A percentile compares a stretch with the other conserved stretches of the same genome.
Evolutionary conservation across 495 filamentous ascomycete genomes (phyloP).

Genomic region (Xeromyces bisporus): DNA sequence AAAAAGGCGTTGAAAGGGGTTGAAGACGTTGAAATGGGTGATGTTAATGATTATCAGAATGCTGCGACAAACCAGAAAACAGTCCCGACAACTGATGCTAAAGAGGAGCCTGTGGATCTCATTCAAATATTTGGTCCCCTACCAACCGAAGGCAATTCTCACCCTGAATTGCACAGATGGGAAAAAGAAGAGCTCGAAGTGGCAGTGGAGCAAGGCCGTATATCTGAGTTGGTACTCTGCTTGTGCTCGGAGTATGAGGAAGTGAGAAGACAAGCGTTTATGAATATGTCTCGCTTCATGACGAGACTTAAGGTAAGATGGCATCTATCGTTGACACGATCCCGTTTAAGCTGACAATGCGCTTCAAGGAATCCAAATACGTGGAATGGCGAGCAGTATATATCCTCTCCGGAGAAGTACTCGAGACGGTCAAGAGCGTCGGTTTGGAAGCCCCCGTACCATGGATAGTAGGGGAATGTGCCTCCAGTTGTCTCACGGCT

Average conservation of each 20-base stretch:
- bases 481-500: conserved; percentile 48
- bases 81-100: conserved; percentile 1
- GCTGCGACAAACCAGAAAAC: conserved; percentile 2
- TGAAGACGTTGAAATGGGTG: conserved; percentile 10
- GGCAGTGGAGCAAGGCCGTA: conserved; percentile 54
- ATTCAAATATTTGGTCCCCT: conserved; percentile 25
- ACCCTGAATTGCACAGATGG: conserved; percentile 41
- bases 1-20: conserved; percentile 24
- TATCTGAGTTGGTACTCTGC: conserved; percentile 50
- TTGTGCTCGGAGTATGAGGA: conserved; percentile 56
- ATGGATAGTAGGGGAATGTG: conserved; percentile 56
- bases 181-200: conserved; percentile 53
- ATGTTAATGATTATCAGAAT: conserved; percentile 11
- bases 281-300: conserved; percentile 46
- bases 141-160: conserved; percentile 23
- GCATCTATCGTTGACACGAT: background rate
- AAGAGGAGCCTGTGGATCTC: conserved; percentile 13
- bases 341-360: conserved; percentile 3
- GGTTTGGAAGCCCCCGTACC: conserved; percentile 46
- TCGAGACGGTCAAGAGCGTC: conserved; percentile 46
- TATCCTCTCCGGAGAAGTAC: conserved; percentile 58
- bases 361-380: conserved; percentile 40
- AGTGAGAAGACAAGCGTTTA: conserved; percentile 60
- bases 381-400: conserved; percentile 59
- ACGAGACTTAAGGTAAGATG: conserved; percentile 39